These are phyloP conservation scores for Aspergillus tamarii DNA, from an alignment of 2,329 filamentous ascomycete genomes.

Conservation along the genomic window DNA sequence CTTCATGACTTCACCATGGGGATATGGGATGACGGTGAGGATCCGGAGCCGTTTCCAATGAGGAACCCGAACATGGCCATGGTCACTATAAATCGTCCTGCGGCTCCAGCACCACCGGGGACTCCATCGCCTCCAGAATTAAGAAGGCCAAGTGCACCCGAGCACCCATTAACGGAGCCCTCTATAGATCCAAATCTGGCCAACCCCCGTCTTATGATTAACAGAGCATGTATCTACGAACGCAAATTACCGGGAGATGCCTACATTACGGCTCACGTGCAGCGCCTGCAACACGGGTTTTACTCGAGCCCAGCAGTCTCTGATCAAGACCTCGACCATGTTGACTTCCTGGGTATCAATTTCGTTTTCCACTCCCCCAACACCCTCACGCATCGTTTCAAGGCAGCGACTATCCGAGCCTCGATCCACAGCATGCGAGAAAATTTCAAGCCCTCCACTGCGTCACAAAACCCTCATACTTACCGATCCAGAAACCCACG, in stretches of 20 bases:
- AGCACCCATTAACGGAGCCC: slow-evolving; percentile 2
- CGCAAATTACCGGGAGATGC: slow-evolving; percentile 51
- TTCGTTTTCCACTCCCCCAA: slow-evolving; percentile 55
- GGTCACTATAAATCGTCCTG: slow-evolving; percentile 14
- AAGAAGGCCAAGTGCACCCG: slow-evolving; percentile 1
- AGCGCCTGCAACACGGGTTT: slow-evolving; percentile 54
- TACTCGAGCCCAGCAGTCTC: slow-evolving; percentile 50
- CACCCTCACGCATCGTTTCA: slow-evolving; percentile 50
- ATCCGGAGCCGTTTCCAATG: neutral
- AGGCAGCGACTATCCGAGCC: slow-evolving; percentile 50
- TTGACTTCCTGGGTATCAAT: slow-evolving; percentile 54
- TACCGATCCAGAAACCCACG: slow-evolving; percentile 37
- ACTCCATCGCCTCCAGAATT: slow-evolving; percentile 3
- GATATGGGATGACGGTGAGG: slow-evolving; percentile 4
- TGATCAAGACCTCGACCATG: slow-evolving; percentile 44
- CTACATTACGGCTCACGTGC: slow-evolving; percentile 54
- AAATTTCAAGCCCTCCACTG: neutral
- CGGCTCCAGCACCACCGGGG: slow-evolving; percentile 5
- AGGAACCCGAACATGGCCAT: slow-evolving; percentile 13
- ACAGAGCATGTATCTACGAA: slow-evolving; percentile 53
- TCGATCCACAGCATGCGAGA: slow-evolving; percentile 24
- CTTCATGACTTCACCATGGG: slow-evolving; percentile 9
- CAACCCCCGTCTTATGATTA: slow-evolving; percentile 40
- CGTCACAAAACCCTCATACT: neutral
- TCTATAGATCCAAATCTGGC: slow-evolving; percentile 40